Evolutionary conservation across 2,329 filamentous ascomycete genomes (phyloP), one percentile per base, ranked within the genome.

Genomic region (Penicillium hordei): DNA sequence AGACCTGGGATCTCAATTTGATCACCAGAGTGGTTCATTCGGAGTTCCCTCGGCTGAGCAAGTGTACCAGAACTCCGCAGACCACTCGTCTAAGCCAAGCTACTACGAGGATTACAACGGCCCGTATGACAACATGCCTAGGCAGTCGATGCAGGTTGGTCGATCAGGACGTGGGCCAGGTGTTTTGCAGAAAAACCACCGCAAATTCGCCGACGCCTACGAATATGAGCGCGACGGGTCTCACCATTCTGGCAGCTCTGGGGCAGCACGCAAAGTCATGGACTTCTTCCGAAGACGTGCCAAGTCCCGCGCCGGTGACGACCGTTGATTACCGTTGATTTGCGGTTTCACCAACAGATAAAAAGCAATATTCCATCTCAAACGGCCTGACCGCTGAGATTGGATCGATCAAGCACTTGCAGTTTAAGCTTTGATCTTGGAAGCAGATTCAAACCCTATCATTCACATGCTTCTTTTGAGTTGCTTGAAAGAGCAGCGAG

Each of bases 201-300:
- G 92, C 57, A 87, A 86, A 64, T 96, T 99, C 67, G 88, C 85
- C 1, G 92, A 97, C 68, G 91, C 90, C 2, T 97, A 96, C 72
- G 91, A 96, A 60, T 84, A 87, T 61, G 89, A 91, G 65, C 70
- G 73, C 19, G 74, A 77, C 42, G 69, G 70, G 23, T 83, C 85
- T 49, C 85, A 87, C 52, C 87, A 92, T 69, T 87, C 87, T 33
- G 93, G 93, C 44, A 95, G 90, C 74, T 93, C 88, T 63, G 91
- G 91, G 56, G 90, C 92, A 3, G 92, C 93, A 15, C 89, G 93
- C 73, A 87, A 91, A 71, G 94, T 99, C 39, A 97, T 99, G 93
- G 93, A 99, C 78, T 96, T 97, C 76, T 99, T 99, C 81, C 84
- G 94, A 67, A 84, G 93, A 73, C 85, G 93, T 72, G 91, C 90